Conservation (phyloP, 2,329 filamentous ascomycete genomes). For the Hymenoscyphus albidus region DNA sequence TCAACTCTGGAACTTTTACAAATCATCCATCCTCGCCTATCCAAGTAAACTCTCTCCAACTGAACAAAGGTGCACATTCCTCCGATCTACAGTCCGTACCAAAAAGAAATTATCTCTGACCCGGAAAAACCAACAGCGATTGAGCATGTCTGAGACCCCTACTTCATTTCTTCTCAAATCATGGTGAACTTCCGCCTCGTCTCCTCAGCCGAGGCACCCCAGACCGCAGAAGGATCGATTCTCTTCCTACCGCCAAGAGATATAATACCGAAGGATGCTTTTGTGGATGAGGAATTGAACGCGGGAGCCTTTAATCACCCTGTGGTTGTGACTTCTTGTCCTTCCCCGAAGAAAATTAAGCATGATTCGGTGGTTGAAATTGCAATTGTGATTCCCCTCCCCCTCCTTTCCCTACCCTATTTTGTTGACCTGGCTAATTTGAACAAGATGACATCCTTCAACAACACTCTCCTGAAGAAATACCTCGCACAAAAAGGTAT, state of each 20-base stretch:
- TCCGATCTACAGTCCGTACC: neutral
- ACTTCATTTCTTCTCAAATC: neutral
- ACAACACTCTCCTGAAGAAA: slow-evolving; percentile 12
- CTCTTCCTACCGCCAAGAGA: slow-evolving; percentile 20
- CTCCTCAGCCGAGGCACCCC: slow-evolving; percentile 6
- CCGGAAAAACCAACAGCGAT: too few species aligned
- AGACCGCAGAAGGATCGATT: slow-evolving; percentile 17
- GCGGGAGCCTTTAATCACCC: slow-evolving; percentile 22
- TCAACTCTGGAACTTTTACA: neutral
- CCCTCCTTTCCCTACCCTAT: neutral
- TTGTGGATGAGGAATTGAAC: slow-evolving; percentile 5
- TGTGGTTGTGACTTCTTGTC: slow-evolving; percentile 14
- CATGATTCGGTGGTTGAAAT: slow-evolving; percentile 12
- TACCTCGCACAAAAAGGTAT: slow-evolving; percentile 18
- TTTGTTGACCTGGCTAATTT: neutral
- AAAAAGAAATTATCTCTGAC: neutral
- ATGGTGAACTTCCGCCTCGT: slow-evolving; percentile 8
- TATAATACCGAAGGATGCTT: slow-evolving; percentile 5
- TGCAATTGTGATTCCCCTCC: slow-evolving; percentile 15
- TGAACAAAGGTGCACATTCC: neutral
- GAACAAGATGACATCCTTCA: slow-evolving; percentile 22
- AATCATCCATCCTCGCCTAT: neutral
- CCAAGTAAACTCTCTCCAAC: neutral
- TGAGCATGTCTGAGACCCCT: too few species aligned
- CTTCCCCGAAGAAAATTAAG: neutral